Percentiles rank a stretch among this genome's conserved stretches.
Conservation (phyloP, 2,329 filamentous ascomycete species). For the Aspergillus sp. region DNA sequence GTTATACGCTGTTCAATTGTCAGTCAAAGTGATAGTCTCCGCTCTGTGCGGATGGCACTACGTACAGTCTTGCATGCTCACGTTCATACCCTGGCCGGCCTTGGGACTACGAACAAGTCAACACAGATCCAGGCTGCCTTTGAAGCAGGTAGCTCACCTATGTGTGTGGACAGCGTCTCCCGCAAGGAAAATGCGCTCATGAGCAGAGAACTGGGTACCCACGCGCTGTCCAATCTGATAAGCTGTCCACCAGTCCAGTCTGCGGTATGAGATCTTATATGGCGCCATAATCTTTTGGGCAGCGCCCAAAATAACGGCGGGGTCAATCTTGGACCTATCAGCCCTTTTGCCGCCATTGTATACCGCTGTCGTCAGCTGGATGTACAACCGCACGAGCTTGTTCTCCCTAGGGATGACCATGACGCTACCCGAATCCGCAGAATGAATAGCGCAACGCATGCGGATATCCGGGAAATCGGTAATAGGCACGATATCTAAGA, state of each 20-base stretch:
- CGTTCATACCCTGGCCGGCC: constrained; percentile 67
- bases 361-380: constrained; percentile 56
- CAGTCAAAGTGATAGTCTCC: neutral
- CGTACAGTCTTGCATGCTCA: constrained; percentile 64
- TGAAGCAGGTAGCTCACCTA: neutral
- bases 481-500: constrained; percentile 51
- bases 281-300: constrained; percentile 66
- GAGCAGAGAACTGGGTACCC: constrained; percentile 55
- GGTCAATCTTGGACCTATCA: constrained; percentile 64
- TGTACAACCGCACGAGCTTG: constrained; percentile 63
- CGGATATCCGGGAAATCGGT: constrained; percentile 62
- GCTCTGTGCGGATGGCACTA: neutral
- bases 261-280: constrained; percentile 64
- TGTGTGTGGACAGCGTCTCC: constrained; percentile 64
- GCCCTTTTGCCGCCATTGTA: constrained; percentile 46
- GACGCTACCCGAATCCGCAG: constrained; percentile 55
- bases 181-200: constrained; percentile 65
- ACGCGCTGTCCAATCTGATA: constrained; percentile 69
- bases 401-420: constrained; percentile 67
- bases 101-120: constrained; percentile 17
- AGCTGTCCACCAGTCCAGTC: constrained; percentile 68
- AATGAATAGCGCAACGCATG: constrained; percentile 59
- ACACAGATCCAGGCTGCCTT: too few species aligned
- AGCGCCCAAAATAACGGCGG: constrained; percentile 60
- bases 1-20: constrained; percentile 45